A percentile compares a stretch with the other conserved stretches of the same genome.
Evolutionary conservation across 1,139 yeast species (phyloP).

Genomic region (Yamadazyma atmosphaerica): DNA sequence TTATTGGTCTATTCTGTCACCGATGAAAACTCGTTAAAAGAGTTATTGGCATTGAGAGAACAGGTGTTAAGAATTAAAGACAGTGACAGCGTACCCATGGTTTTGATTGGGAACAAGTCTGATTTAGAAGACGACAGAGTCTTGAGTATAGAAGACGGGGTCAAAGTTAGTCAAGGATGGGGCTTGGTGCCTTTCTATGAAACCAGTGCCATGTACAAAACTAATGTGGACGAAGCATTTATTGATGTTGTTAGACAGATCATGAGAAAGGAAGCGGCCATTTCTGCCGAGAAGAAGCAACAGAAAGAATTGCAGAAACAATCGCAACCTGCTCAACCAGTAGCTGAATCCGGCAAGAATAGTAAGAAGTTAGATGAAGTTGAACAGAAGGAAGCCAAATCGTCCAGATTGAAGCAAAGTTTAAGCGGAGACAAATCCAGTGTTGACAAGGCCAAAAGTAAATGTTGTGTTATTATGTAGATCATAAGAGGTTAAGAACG

Average conservation of each 20-base stretch:
- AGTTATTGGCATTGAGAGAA: constrained; percentile 77
- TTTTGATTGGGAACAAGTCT: constrained; percentile 84
- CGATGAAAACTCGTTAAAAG: constrained; percentile 81
- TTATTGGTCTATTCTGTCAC: constrained; percentile 87
- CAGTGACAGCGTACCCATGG: constrained; percentile 75
- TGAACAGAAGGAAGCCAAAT: constrained; percentile 13
- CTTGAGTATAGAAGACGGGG: constrained; percentile 77
- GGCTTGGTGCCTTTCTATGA: constrained; percentile 90
- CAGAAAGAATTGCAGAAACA: constrained; percentile 43
- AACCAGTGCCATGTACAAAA: constrained; percentile 88
- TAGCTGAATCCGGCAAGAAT: constrained; percentile 1
- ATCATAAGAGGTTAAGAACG: neutral
- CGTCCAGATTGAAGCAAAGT: constrained; percentile 15
- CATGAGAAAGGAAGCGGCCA: constrained; percentile 67
- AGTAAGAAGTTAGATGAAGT: constrained; percentile 9
- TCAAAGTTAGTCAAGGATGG: constrained; percentile 79
- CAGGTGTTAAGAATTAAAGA: constrained; percentile 91
- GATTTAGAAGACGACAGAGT: constrained; percentile 78
- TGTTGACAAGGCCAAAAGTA: constrained; percentile 15
- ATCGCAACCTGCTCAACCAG: constrained; percentile 9
- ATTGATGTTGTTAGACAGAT: constrained; percentile 87
- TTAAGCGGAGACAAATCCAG: constrained; percentile 13
- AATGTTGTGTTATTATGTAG: constrained; percentile 20
- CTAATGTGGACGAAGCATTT: constrained; percentile 90
- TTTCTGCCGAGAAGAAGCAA: constrained; percentile 48